Evolutionary conservation across 768 basidiomycete species (phyloP), one percentile per base, ranked within the genome.

Genomic region (Pisolithus tinctorius): DNA sequence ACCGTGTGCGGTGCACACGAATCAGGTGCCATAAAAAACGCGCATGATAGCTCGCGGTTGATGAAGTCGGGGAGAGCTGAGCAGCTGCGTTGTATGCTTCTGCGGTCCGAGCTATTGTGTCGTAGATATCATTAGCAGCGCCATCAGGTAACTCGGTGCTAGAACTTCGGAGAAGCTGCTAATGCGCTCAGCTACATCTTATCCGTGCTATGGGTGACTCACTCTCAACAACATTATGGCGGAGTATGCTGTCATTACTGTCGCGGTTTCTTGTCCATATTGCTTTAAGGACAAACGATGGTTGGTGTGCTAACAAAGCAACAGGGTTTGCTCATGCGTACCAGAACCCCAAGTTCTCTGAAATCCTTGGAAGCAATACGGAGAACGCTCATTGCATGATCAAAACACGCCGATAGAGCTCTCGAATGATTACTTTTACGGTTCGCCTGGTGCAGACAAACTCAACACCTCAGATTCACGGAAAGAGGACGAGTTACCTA

Each of bases 211-310:
- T 31, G n/a, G 11, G 58, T 67, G 10, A 23, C 50, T 48, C 62
- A 86, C 90, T 75, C 77, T 84, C 57, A 92, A 71, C 55, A 93
- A 69, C 62, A 89, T 85, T 36, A 92, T 81, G 17, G 89, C 88
- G 44, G 86, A 81, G 60, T 92, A 92, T 25, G 88, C 90, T 17
- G 86, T 86, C 89, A 92, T 92, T 43, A 86, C 80, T 7, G 85
- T 83, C 54, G 89, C 81, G 4, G 86, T 84, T 63, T 92, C 89
- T 71, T 92, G 90, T 7, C 85, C 80, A 58, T 92, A 93, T 42
- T 84, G 83, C 88, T 91, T 63, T 14, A 50, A 45, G 47, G 44
- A 39, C 60, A 34, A 59, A 56, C 20, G 41, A 29, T 45, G 43
- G 38, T 7, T 37, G 45, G 38, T 46, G 49, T 44, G 48, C 40